Evolutionary conservation across 345 rosid genomes (phyloP).

Genomic region (Hibiscus trionum): DNA sequence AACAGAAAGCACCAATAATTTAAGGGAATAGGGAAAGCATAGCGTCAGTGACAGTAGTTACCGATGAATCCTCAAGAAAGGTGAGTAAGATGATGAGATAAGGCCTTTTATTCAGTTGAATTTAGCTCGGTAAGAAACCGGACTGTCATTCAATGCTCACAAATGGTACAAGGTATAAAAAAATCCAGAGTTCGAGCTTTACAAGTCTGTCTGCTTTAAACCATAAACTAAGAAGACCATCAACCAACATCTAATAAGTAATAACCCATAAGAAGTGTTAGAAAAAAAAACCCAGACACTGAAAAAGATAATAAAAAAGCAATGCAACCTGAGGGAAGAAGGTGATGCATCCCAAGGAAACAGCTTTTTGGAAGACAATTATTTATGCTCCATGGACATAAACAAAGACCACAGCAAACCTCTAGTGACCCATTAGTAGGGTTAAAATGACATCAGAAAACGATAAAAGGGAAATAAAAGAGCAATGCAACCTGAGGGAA

Average conservation of each 20-base stretch:
- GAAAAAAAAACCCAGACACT: neutral
- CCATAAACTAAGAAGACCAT: conserved; percentile 12
- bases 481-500: too few relatives aligned
- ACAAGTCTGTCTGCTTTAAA: conserved; percentile 14
- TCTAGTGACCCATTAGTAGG: conserved; percentile 21
- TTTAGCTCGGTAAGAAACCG: neutral
- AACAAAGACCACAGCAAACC: conserved; percentile 7
- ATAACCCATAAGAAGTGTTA: conserved; percentile 20
- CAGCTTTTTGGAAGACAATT: conserved; percentile 26
- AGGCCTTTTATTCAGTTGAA: neutral
- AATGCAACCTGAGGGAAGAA: conserved; percentile 33
- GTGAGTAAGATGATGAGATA: neutral
- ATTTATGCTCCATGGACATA: conserved; percentile 16
- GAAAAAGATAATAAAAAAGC: conserved; percentile 9
- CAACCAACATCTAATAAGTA: conserved; percentile 6
- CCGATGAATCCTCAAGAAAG: neutral
- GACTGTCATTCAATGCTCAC: neutral
- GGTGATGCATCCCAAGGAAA: conserved; percentile 33
- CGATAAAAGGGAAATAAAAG: neutral
- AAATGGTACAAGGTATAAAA: conserved; percentile 4
- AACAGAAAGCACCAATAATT: neutral
- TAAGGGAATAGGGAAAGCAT: neutral
- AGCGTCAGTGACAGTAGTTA: neutral
- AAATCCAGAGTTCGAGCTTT: conserved; percentile 16
- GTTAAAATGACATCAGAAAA: too few relatives aligned